These are phyloP conservation scores for Colletotrichum brevisporum DNA, from an alignment of 2,329 filamentous ascomycete genomes.

Conservation along the genomic window DNA sequence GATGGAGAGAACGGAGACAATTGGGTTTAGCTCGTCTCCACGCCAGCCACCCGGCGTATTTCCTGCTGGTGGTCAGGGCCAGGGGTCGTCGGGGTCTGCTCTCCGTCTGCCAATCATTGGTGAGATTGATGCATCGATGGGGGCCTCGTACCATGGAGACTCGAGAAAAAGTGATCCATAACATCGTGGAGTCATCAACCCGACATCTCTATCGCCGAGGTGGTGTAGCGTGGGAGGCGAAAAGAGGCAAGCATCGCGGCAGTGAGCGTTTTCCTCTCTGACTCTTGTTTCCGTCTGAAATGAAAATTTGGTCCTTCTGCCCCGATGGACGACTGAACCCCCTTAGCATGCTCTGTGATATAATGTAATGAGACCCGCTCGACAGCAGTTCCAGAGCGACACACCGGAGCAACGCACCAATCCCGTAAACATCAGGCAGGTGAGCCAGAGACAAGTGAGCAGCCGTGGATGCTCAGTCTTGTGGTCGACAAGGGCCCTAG, in stretches of 20 bases:
- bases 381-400: not conserved
- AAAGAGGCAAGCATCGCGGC: not conserved
- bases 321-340: not conserved
- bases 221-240: not conserved
- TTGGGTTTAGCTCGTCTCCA: slow-evolving; percentile 39
- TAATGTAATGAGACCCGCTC: slow-evolving; percentile 5
- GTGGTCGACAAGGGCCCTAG: not conserved
- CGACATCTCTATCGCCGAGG: slow-evolving; percentile 5
- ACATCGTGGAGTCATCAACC: slow-evolving; percentile 21
- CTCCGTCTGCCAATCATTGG: slow-evolving; percentile 35
- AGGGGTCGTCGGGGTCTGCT: slow-evolving; percentile 27
- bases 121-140: not conserved
- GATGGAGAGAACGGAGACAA: slow-evolving; percentile 22
- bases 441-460: not conserved
- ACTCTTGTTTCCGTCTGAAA: not conserved
- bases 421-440: slow-evolving; percentile 26
- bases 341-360: not conserved
- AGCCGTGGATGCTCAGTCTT: slow-evolving; percentile 19
- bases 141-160: slow-evolving; percentile 28
- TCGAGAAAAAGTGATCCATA: slow-evolving; percentile 17
- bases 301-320: not conserved
- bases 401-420: slow-evolving; percentile 18
- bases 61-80: slow-evolving; percentile 28
- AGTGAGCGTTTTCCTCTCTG: not conserved
- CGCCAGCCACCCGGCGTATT: slow-evolving; percentile 43